A percentile compares a stretch with the other conserved stretches of the same genome.
phyloP scores from a whole-genome alignment of 2,329 filamentous ascomycete species.

The Ascomycota sp. region DNA sequence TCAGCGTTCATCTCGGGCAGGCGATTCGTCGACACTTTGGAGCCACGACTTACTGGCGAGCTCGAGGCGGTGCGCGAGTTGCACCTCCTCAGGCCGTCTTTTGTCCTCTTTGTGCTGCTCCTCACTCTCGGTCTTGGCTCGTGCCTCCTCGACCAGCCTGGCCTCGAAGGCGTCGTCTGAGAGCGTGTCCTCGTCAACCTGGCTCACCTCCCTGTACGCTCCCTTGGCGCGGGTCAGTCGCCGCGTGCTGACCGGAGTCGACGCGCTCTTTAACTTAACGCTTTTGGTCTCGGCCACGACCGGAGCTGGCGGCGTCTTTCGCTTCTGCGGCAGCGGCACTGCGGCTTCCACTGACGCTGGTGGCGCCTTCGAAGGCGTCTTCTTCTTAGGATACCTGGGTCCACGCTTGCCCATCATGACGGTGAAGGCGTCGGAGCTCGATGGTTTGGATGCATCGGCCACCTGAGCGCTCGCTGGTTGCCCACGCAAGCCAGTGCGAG shows the following conservation, averaged over 20 bases:
- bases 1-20: no score
- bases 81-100: conserved; percentile 30
- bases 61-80: conserved; percentile 45
- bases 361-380: conserved; percentile 7
- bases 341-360: conserved; percentile 4
- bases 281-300: conserved; percentile 36
- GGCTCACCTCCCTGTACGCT: conserved; percentile 30
- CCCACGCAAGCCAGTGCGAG: no score
- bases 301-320: conserved; percentile 10
- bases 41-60: conserved; percentile 39
- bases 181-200: conserved; percentile 33
- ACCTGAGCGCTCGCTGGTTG: conserved; percentile 11
- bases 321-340: conserved; percentile 6
- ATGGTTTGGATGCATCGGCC: conserved; percentile 5
- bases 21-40: no score
- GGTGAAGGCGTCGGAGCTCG: conserved; percentile 21
- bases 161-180: conserved; percentile 72
- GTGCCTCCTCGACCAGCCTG: conserved; percentile 26
- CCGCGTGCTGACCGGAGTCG: conserved; percentile 42
- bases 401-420: conserved; percentile 28
- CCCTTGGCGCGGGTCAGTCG: conserved; percentile 26
- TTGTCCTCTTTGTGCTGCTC: conserved; percentile 7
- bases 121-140: neutral
- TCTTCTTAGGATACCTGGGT: conserved; percentile 5
- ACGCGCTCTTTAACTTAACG: conserved; percentile 48